Evolutionary conservation across 345 rosid species (phyloP), one percentile per base, ranked within the genome.

Genomic region (Salix viminalis): DNA sequence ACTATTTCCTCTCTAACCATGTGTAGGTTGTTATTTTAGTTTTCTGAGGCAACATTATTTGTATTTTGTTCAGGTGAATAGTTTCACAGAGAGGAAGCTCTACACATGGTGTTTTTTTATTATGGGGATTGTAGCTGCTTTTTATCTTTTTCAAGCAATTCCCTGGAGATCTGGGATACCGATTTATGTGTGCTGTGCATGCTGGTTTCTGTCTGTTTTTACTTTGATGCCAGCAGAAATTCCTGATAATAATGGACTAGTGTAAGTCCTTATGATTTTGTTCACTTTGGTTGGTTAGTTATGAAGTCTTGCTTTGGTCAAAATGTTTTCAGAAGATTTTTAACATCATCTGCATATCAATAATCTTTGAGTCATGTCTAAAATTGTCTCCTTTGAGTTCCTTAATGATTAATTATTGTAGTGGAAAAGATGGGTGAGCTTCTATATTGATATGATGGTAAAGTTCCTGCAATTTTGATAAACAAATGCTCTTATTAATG

Each of bases 221-320:
- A 94, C 98, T 70, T 83, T 91, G 84, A 92, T 92, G 97, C 98
- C 98, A 18, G 98, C 97, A 50, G 98, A 94, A 84, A 94, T 94
- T 81, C 98, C 98, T 15, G 97, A 94, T 77, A 91, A 94, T 74
- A 94, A 91, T 85, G 87, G 79, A 69, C 79, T 92, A 75, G 98
- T 94, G 98, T 94, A 87, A 79, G 97, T 84, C 76, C 26, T 79
- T 46, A 42, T 44, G 54, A 44, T n/a, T 76, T 44, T 67, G 8
- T 62, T 44, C 61, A 41, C n/a, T 52, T 75, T 61, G 32, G 65
- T 39, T 42, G 56, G 46, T 73, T 61, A 24, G 32, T 32, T 71
- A 58, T 66, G 46, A 42, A 48, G 37, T 67, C 70, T 54, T 77
- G 62, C 21, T 36, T 36, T 44, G 56, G 41, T 62, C 28, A 58